Percentiles rank a stretch among this genome's conserved stretches.
Conservation (phyloP, 2,329 filamentous ascomycete species). For the Purpureocillium lavendulum region DNA sequence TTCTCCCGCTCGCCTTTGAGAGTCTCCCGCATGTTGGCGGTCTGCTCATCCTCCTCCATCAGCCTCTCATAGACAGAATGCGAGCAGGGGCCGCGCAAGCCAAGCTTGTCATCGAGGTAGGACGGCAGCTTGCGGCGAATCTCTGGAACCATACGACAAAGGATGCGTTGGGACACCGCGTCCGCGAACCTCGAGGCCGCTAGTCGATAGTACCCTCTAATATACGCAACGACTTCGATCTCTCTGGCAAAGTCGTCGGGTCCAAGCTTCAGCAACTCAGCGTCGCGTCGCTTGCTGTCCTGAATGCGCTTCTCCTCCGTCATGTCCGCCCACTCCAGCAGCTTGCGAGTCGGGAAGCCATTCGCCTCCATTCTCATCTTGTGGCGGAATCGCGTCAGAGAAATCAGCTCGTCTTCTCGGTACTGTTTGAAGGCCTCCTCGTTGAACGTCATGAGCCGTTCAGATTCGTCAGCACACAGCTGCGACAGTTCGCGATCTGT, state of each 20-base stretch:
- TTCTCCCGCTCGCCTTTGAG: constrained; percentile 36
- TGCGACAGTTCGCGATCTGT: constrained; percentile 30
- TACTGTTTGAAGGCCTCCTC: constrained; percentile 37
- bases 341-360: constrained; percentile 18
- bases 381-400: constrained; percentile 39
- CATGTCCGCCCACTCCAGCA: constrained; percentile 34
- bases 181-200: constrained; percentile 60
- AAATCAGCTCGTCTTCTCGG: constrained; percentile 33
- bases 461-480: constrained; percentile 43
- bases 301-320: constrained; percentile 36
- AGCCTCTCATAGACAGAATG: constrained; percentile 27
- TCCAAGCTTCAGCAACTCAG: constrained; percentile 38
- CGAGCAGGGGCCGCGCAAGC: constrained; percentile 23
- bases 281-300: constrained; percentile 33
- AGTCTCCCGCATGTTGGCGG: constrained; percentile 29
- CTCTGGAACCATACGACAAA: constrained; percentile 39
- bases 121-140: constrained; percentile 29
- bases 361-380: constrained; percentile 37
- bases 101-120: constrained; percentile 36
- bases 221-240: constrained; percentile 52
- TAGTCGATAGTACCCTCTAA: constrained; percentile 62
- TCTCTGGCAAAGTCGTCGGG: constrained; percentile 52
- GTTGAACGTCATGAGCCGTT: constrained; percentile 51
- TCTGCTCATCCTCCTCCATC: constrained; percentile 40
- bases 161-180: constrained; percentile 35